Conservation (phyloP, 2,329 filamentous ascomycete genomes). For the Aspergillus uvarum region DNA sequence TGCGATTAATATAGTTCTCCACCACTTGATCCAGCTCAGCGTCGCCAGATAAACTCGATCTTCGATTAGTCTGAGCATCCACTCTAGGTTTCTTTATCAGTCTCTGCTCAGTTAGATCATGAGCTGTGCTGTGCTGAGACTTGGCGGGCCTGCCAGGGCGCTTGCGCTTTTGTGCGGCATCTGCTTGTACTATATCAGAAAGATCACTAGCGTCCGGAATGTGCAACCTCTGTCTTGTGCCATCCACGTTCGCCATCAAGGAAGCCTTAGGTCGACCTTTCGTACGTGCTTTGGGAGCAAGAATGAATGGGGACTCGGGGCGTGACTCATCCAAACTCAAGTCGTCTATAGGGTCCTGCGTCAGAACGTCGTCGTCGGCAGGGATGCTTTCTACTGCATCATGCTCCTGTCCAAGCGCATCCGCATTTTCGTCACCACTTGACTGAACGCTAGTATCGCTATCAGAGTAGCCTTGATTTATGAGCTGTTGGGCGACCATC, state of each 20-base stretch:
- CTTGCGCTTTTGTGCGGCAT: conserved; percentile 26
- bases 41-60: conserved; percentile 28
- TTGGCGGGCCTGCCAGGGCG: conserved; percentile 36
- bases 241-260: conserved; percentile 22
- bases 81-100: conserved; percentile 36
- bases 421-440: conserved; percentile 36
- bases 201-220: not conserved
- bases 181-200: conserved; percentile 17
- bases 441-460: conserved; percentile 32
- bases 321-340: conserved; percentile 20
- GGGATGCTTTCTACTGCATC: conserved; percentile 28
- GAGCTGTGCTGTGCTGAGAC: conserved; percentile 19
- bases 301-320: conserved; percentile 19
- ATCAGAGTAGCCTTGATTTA: conserved; percentile 36
- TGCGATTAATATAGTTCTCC: conserved; percentile 44
- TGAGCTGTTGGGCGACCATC: conserved; percentile 22
- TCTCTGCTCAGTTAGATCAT: conserved; percentile 26
- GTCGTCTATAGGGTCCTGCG: conserved; percentile 19
- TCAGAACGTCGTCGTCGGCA: conserved; percentile 25
- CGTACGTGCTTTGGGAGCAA: conserved; percentile 14
- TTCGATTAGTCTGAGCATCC: conserved; percentile 22
- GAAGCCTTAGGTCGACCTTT: conserved; percentile 15
- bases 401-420: conserved; percentile 27
- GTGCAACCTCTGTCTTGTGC: not conserved
- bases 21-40: conserved; percentile 45